phyloP scores from a whole-genome alignment of 2,329 filamentous ascomycete genomes.

The Coniochaeta sp. region DNA sequence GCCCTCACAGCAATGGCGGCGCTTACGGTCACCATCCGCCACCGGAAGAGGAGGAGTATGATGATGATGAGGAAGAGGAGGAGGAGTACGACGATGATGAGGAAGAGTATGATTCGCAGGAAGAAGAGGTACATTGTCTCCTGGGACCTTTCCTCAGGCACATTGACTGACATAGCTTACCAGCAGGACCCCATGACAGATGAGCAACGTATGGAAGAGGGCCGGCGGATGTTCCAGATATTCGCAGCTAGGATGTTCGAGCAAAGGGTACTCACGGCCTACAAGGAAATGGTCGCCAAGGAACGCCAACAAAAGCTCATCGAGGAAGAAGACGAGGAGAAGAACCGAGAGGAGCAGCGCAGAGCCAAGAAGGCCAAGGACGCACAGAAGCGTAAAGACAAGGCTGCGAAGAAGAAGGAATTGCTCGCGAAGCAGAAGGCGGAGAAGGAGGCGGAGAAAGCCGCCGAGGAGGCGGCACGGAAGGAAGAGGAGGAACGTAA shows the following conservation, averaged over 20 bases:
- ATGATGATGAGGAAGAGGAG: constrained; percentile 57
- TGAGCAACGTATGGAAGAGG: constrained; percentile 98
- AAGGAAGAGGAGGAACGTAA: constrained; percentile 72
- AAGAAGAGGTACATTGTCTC: constrained; percentile 59
- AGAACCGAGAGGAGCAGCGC: constrained; percentile 65
- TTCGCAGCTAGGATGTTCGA: constrained; percentile 99
- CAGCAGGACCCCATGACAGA: constrained; percentile 93
- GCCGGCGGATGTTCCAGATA: constrained; percentile 97
- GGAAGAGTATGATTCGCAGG: constrained; percentile 59
- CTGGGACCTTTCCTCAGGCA: background rate
- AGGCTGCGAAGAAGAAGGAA: constrained; percentile 82
- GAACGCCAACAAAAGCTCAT: constrained; percentile 88
- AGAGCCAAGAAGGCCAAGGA: constrained; percentile 92
- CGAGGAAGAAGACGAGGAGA: constrained; percentile 85
- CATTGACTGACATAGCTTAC: constrained; percentile 24
- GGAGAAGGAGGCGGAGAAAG: constrained; percentile 79
- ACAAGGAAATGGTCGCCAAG: constrained; percentile 90
- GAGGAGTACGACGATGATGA: constrained; percentile 43
- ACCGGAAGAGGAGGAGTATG: constrained; percentile 69
- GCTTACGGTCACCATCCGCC: constrained; percentile 61
- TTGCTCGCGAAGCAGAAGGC: constrained; percentile 87
- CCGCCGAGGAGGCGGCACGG: constrained; percentile 73
- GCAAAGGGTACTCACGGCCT: constrained; percentile 92
- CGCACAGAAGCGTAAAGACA: constrained; percentile 92
- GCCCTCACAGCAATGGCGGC: constrained; percentile 51